Percentiles rank a stretch among this genome's conserved stretches.
Evolutionary conservation across 805 yeast species (phyloP).

Genomic region (Wickerhamiella azyma): DNA sequence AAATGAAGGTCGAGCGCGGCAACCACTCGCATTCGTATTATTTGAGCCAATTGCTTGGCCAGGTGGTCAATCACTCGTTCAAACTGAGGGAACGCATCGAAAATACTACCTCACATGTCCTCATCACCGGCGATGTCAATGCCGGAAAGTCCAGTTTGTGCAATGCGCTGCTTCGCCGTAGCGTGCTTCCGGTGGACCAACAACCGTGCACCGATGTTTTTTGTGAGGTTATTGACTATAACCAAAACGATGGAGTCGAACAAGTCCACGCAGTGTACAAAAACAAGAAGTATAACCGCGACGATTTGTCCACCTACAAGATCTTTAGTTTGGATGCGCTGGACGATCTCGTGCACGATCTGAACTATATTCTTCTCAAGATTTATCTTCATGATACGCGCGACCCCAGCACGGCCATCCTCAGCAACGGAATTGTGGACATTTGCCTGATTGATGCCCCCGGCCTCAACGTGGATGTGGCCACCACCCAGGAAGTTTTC

Average conservation of each 20-base stretch:
- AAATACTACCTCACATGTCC: slow-evolving; percentile 84
- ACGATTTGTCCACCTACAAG: slow-evolving; percentile 55
- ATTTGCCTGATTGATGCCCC: slow-evolving; percentile 94
- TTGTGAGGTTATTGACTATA: slow-evolving; percentile 82
- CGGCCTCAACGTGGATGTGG: slow-evolving; percentile 84
- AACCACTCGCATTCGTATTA: slow-evolving; percentile 54
- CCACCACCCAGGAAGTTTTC: slow-evolving; percentile 87
- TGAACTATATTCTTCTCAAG: slow-evolving; percentile 62
- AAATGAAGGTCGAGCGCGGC: slow-evolving; percentile 38
- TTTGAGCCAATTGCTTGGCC: slow-evolving; percentile 51
- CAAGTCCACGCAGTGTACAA: slow-evolving; percentile 83
- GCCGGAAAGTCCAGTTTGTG: slow-evolving; percentile 96
- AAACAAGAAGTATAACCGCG: slow-evolving; percentile 32
- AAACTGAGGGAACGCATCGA: slow-evolving; percentile 72
- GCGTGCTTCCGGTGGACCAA: slow-evolving; percentile 84
- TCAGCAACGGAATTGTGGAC: slow-evolving; percentile 83
- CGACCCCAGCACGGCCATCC: slow-evolving; percentile 49
- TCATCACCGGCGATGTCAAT: slow-evolving; percentile 92
- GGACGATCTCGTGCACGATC: slow-evolving; percentile 56
- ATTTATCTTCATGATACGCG: slow-evolving; percentile 72
- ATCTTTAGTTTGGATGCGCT: slow-evolving; percentile 41
- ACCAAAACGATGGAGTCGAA: slow-evolving; percentile 59
- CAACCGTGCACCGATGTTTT: slow-evolving; percentile 96
- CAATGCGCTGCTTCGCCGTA: slow-evolving; percentile 68
- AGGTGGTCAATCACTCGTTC: slow-evolving; percentile 50